Conservation (phyloP, 2,329 filamentous ascomycete species). For the Nemania sp. region DNA sequence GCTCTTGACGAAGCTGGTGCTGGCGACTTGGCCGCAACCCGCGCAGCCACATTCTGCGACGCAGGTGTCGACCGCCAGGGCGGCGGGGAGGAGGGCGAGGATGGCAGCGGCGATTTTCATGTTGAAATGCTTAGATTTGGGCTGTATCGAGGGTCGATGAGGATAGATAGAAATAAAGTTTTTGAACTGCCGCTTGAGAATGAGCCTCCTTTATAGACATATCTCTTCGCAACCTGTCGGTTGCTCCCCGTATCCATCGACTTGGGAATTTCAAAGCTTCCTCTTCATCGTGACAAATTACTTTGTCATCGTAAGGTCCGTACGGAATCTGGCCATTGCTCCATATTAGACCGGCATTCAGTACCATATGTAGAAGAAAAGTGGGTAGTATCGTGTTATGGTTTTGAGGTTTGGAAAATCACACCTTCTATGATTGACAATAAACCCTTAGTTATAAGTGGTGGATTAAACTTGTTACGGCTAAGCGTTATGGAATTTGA, state of each 20-base stretch:
- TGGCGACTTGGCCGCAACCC: slow-evolving; percentile 22
- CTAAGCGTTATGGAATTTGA: slow-evolving; percentile 16
- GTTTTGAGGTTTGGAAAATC: slow-evolving; percentile 3
- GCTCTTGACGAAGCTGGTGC: slow-evolving; percentile 9
- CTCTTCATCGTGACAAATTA: slow-evolving; percentile 9
- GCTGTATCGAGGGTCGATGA: slow-evolving; percentile 2
- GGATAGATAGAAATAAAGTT: not conserved
- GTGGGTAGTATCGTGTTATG: not conserved
- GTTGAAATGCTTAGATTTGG: slow-evolving; percentile 3
- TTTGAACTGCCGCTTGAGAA: not conserved
- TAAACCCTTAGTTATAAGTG: slow-evolving; percentile 9
- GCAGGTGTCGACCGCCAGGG: slow-evolving; percentile 22
- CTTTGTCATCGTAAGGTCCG: slow-evolving; percentile 16
- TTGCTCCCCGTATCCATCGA: not conserved
- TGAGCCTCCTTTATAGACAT: slow-evolving; percentile 8
- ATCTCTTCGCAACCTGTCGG: not conserved
- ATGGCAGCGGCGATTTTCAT: slow-evolving; percentile 9
- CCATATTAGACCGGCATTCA: slow-evolving; percentile 11
- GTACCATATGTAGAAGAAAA: slow-evolving; percentile 19
- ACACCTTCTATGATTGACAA: slow-evolving; percentile 7
- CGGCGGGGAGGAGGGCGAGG: slow-evolving; percentile 8
- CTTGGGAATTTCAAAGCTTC: not conserved
- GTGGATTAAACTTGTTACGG: slow-evolving; percentile 18
- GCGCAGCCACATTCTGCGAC: slow-evolving; percentile 22
- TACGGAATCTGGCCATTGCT: slow-evolving; percentile 19